Base-by-base conservation (phyloP, 495 filamentous ascomycete species). In the Platismatia glauca region DNA sequence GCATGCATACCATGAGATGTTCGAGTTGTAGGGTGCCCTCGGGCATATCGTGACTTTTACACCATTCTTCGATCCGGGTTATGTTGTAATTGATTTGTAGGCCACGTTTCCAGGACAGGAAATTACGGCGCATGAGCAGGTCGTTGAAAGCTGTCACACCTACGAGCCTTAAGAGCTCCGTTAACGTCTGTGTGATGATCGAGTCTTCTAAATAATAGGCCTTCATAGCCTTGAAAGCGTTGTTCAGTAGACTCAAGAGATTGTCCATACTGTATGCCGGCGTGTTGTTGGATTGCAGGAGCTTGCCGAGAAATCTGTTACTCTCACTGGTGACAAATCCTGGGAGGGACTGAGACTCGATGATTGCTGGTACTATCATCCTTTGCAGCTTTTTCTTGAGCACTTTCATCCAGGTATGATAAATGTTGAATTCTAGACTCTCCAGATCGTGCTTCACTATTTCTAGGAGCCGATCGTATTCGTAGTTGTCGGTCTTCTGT, bases 51-150 rank as follows among this genome's bases (percentile, higher is more conserved):
- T 99, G 95, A 70, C 91, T 96, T 83, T 99, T 99, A 76, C 95
- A 99, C 95, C 95, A 99, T 76, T 99, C 95, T 75, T 99, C 95
- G 61, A 99, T 97, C 37, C 95, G 84, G 31, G 95, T 99, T 71
- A 99, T 99, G 76, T 99, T 97, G 79, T 99, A 99, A 76, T 99
- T 99, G 77, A 99, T 99, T 78, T 99, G 95, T 55, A 99, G 79
- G 62, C 95, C 95, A 72, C 95, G 88, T 79, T 99, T 99, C 95
- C 95, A 99, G 18, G 92, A 96, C 60, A 99, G 84, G 83, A 99
- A 99, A 74, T 97, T 97, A 64, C 95, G 84, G 60, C 95, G 84
- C 91, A 99, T 95, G 50, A 99, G 83, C 56, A 99, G 81, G 72
- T 99, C 95, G 73, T 99, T 99, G 77, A 99, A 99, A 20, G 95